phyloP scores from a whole-genome alignment of 1,139 yeast species.

The Candida buenavistaensis region DNA sequence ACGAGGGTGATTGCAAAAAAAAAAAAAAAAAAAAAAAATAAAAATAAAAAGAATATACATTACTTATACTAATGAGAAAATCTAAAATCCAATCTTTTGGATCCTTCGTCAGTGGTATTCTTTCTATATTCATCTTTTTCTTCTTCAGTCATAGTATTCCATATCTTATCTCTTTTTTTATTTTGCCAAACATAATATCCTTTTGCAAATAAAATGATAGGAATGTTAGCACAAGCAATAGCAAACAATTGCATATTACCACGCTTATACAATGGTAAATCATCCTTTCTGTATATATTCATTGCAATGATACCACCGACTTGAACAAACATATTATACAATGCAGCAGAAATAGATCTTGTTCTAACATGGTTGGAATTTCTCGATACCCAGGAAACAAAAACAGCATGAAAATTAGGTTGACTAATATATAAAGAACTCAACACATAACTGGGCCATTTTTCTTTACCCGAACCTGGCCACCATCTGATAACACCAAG shows the following conservation, averaged over 20 bases:
- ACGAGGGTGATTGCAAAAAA: too few species aligned
- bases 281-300: slow-evolving; percentile 57
- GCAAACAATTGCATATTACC: slow-evolving; percentile 44
- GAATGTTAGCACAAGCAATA: slow-evolving; percentile 18
- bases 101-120: slow-evolving; percentile 51
- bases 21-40: too few species aligned
- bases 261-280: slow-evolving; percentile 55
- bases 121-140: slow-evolving; percentile 46
- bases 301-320: slow-evolving; percentile 50
- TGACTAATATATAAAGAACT: slow-evolving; percentile 49
- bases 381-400: slow-evolving; percentile 60
- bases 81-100: slow-evolving; percentile 55
- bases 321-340: slow-evolving; percentile 64
- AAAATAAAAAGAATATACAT: too few species aligned
- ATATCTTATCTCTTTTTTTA: slow-evolving; percentile 37
- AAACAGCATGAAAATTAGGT: slow-evolving; percentile 53
- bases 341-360: slow-evolving; percentile 55
- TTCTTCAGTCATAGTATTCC: slow-evolving; percentile 49
- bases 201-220: slow-evolving; percentile 24
- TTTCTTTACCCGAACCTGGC: slow-evolving; percentile 44
- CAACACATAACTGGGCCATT: slow-evolving; percentile 56
- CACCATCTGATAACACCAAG: slow-evolving; percentile 49
- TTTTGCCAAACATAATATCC: slow-evolving; percentile 51
- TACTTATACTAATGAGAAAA: slow-evolving; percentile 27
- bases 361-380: slow-evolving; percentile 61